Evolutionary conservation across 2,329 filamentous ascomycete species (phyloP).

Genomic region (Claviceps pusilla): DNA sequence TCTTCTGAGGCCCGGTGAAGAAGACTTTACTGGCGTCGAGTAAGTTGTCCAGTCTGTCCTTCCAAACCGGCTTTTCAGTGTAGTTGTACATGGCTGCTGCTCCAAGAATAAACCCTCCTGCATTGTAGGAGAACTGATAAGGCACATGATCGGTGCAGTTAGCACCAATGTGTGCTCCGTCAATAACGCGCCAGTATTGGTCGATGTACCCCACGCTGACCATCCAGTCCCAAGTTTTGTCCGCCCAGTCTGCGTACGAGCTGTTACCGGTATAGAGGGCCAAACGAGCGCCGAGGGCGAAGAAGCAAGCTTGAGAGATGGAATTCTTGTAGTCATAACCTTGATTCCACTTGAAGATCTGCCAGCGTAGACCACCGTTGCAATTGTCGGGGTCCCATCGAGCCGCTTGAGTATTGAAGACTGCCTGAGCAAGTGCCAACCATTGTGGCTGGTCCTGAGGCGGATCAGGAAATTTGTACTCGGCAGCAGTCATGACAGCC

Average conservation of each 20-base stretch:
- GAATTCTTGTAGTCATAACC: conserved; percentile 68
- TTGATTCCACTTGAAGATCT: conserved; percentile 69
- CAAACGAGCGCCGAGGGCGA: conserved; percentile 49
- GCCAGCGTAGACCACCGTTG: conserved; percentile 66
- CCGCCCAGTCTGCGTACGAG: conserved; percentile 67
- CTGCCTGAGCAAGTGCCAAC: conserved; percentile 59
- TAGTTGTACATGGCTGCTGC: conserved; percentile 57
- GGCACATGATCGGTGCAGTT: conserved; percentile 44
- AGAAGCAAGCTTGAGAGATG: conserved; percentile 48
- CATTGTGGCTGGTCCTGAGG: conserved; percentile 42
- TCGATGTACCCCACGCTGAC: conserved; percentile 41
- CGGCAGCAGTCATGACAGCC: conserved; percentile 54
- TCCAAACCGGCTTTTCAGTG: conserved; percentile 36
- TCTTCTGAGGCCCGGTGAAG: conserved; percentile 34
- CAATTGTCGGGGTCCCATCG: conserved; percentile 59
- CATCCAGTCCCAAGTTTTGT: conserved; percentile 58
- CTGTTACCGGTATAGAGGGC: conserved; percentile 63
- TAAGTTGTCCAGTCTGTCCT: conserved; percentile 40
- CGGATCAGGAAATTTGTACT: conserved; percentile 51
- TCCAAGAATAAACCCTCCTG: conserved; percentile 50
- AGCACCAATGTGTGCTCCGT: conserved; percentile 40
- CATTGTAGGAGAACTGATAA: conserved; percentile 57
- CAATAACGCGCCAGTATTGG: conserved; percentile 43
- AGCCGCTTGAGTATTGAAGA: conserved; percentile 63
- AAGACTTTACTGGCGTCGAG: conserved; percentile 39